phyloP scores from a whole-genome alignment of 192 early-diverging fungal genomes.

The Coemansia sp. region DNA sequence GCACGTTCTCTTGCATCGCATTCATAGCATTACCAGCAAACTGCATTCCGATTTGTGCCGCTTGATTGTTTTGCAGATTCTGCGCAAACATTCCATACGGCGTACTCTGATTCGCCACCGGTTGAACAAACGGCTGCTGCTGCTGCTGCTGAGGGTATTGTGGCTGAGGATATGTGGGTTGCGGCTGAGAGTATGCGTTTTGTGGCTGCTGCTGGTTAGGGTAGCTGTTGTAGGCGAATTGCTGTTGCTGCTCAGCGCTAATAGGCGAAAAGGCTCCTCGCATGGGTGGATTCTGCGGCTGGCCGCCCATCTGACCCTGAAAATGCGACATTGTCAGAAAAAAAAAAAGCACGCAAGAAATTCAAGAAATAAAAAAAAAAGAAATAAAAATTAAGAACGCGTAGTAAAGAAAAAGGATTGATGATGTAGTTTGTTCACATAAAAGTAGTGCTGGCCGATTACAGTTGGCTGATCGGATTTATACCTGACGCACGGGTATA shows the following conservation, averaged over 20 bases:
- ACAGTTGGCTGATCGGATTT: neutral
- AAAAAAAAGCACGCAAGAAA: neutral
- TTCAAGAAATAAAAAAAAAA: neutral
- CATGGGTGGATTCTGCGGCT: slow-evolving; percentile 35
- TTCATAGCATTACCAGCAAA: slow-evolving; percentile 82
- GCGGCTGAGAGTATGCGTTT: slow-evolving; percentile 15
- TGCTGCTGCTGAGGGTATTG: slow-evolving; percentile 22
- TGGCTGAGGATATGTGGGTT: slow-evolving; percentile 8
- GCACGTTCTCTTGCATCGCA: slow-evolving; percentile 82
- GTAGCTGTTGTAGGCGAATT: slow-evolving; percentile 30
- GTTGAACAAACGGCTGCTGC: slow-evolving; percentile 8
- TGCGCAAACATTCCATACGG: slow-evolving; percentile 40
- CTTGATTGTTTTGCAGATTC: slow-evolving; percentile 59
- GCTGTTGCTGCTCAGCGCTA: slow-evolving; percentile 43
- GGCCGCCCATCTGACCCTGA: slow-evolving; percentile 42
- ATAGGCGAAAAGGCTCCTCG: slow-evolving; percentile 53
- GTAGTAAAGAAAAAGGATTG: neutral
- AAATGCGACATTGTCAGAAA: slow-evolving; percentile 32
- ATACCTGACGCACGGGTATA: slow-evolving; percentile 46
- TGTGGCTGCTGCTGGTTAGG: slow-evolving; percentile 15
- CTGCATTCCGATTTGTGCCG: slow-evolving; percentile 93
- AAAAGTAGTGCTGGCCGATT: neutral
- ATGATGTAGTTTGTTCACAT: neutral
- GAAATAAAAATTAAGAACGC: slow-evolving; percentile 3
- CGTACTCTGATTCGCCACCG: slow-evolving; percentile 2